Base-by-base conservation (phyloP, 257 asterid genomes). In the Lavandula angustifolia region DNA sequence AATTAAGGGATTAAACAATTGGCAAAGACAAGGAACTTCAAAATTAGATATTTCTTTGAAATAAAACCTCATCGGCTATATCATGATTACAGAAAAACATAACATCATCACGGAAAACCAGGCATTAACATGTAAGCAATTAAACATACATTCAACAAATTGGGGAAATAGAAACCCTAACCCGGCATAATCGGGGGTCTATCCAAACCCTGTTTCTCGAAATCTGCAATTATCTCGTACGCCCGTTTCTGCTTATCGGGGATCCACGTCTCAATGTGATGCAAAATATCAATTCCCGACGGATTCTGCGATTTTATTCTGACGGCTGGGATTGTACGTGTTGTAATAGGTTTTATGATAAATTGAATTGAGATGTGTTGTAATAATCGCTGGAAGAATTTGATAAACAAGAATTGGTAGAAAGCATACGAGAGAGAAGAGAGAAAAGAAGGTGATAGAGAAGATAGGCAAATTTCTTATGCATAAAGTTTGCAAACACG, bases 151-250 rank as follows among this genome's bases (percentile, higher is more conserved):
- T 0, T 1, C 8, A 52, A 12, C 2, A 34, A 60, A 42, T 11
- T 51, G 52, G 67, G 70, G 35, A 56, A 55, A 57, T 5, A 0
- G 22, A 41, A 59, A 54, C 41, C 6, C 83, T 29, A 58, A 87
- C 99, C 99, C 3, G 96, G 99, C 97, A 89, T 92, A 73, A 92
- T 87, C 58, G 89, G 85, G 66, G 89, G 96, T 42, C 89, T 87
- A 85, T 89, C 97, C 56, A 64, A 73, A 4, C 99, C 96, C 73
- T 81, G 80, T 60, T 89, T 84, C 77, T 92, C 99, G 38, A 72
- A 92, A 69, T 89, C 94, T 2, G 95, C 88, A 18, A 92, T 87
- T 50, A 82, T 79, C 27, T 84, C 66, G 51, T 84, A 89, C 0
- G 99, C 99, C 59, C 41, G 51, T 3, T 75, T 73, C 71, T 92